These are phyloP conservation scores for Monascus ruber DNA, from an alignment of 2,329 filamentous ascomycete genomes.

Conservation along the genomic window DNA sequence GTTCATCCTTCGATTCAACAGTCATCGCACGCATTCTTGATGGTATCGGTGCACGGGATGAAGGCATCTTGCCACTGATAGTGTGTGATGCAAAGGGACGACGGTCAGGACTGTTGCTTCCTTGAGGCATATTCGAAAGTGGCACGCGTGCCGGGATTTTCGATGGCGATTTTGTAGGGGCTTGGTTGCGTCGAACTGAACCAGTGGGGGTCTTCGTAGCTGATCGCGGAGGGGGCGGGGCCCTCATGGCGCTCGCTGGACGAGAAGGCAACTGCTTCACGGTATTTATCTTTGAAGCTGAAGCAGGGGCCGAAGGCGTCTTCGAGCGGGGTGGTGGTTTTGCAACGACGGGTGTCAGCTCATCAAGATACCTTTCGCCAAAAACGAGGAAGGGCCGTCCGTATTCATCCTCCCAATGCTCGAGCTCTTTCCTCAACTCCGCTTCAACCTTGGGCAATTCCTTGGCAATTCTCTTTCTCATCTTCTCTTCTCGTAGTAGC, in stretches of 20 bases:
- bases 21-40: conserved; percentile 87
- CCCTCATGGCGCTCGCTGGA: conserved; percentile 27
- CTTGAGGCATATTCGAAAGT: conserved; percentile 35
- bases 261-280: conserved; percentile 20
- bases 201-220: conserved; percentile 37
- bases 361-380: conserved; percentile 80
- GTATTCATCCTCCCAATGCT: conserved; percentile 87
- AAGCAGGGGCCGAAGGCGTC: conserved; percentile 29
- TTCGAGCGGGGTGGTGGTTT: conserved; percentile 51
- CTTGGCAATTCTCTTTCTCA: conserved; percentile 93
- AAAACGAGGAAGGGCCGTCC: conserved; percentile 87
- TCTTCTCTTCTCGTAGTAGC: conserved; percentile 90
- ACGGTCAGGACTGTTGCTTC: conserved; percentile 71
- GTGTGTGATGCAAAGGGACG: conserved; percentile 34
- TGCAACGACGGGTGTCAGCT: conserved; percentile 55
- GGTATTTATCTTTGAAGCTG: conserved; percentile 15
- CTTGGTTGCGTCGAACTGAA: conserved; percentile 28
- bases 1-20: conserved; percentile 37
- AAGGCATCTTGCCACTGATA: conserved; percentile 39
- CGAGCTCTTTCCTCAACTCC: conserved; percentile 72
- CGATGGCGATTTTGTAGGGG: conserved; percentile 33
- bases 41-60: conserved; percentile 50
- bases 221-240: conserved; percentile 30
- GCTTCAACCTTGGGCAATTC: conserved; percentile 83
- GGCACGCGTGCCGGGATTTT: conserved; percentile 39